phyloP scores from a whole-genome alignment of 257 asterid genomes.

The Echites panduratus region DNA sequence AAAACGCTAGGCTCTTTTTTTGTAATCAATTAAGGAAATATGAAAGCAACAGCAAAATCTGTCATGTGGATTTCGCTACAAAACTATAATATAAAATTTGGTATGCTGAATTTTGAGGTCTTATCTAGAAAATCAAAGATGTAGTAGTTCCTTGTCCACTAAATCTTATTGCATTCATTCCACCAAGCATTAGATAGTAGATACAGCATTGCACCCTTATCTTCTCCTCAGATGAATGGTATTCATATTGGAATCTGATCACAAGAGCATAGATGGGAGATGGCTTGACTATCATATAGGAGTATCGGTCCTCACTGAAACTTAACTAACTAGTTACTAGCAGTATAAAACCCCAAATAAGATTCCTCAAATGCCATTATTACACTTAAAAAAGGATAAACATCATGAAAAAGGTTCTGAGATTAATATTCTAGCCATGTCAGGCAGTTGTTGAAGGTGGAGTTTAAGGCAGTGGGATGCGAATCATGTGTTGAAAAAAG shows the following conservation, averaged over 20 bases:
- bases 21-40: not conserved
- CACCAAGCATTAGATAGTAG: not conserved
- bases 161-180: not conserved
- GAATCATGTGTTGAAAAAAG: not conserved
- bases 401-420: not conserved
- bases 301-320: not conserved
- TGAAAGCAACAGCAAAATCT: not conserved
- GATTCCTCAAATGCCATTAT: not conserved
- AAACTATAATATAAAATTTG: not conserved
- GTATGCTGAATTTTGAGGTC: not conserved
- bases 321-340: not conserved
- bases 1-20: not conserved
- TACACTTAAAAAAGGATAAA: not conserved
- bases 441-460: not conserved
- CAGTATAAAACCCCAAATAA: not conserved
- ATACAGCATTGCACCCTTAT: not conserved
- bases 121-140: not conserved
- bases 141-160: not conserved
- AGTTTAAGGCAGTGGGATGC: not conserved
- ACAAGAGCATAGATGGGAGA: not conserved
- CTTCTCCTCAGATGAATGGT: not conserved
- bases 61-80: not conserved
- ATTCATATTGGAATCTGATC: not conserved
- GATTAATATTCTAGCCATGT: not conserved
- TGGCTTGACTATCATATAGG: not conserved